These are phyloP conservation scores for Ceratocystiopsis sp. DNA, from an alignment of 2,329 filamentous ascomycete genomes.

Conservation along the genomic window DNA sequence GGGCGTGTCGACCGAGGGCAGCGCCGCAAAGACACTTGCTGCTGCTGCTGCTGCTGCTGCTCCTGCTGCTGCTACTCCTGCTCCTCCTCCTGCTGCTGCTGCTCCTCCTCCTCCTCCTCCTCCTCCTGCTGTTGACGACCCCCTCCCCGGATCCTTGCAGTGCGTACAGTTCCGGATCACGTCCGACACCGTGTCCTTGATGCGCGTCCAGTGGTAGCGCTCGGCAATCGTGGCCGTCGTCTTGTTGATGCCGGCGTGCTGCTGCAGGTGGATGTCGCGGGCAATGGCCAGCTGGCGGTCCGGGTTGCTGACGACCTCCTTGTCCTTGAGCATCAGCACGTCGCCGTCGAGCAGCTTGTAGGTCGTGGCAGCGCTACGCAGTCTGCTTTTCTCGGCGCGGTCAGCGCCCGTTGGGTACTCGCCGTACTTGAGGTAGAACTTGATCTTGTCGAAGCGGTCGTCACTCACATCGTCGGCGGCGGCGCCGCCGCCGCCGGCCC, in stretches of 20 bases:
- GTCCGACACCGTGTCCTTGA: conserved; percentile 91
- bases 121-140: too few species aligned
- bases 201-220: conserved; percentile 91
- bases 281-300: conserved; percentile 83
- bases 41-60: not conserved
- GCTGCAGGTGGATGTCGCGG: conserved; percentile 50
- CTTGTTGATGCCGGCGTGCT: conserved; percentile 94
- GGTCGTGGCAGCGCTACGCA: conserved; percentile 84
- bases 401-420: conserved; percentile 89
- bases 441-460: conserved; percentile 97
- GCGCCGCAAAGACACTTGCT: conserved; percentile 26
- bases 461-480: conserved; percentile 76
- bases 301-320: conserved; percentile 88
- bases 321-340: conserved; percentile 90
- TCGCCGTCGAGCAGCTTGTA: conserved; percentile 70
- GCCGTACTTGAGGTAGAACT: conserved; percentile 87
- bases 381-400: conserved; percentile 84
- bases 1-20: conserved; percentile 14
- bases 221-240: conserved; percentile 89
- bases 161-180: conserved; percentile 84
- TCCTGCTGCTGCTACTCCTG: not conserved
- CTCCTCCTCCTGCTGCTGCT: not conserved
- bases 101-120: not conserved
- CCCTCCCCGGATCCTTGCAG: conserved; percentile 52
- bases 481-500: conserved; percentile 35